Base-by-base conservation (phyloP, 2,329 filamentous ascomycete species). In the Monosporascus sp. region DNA sequence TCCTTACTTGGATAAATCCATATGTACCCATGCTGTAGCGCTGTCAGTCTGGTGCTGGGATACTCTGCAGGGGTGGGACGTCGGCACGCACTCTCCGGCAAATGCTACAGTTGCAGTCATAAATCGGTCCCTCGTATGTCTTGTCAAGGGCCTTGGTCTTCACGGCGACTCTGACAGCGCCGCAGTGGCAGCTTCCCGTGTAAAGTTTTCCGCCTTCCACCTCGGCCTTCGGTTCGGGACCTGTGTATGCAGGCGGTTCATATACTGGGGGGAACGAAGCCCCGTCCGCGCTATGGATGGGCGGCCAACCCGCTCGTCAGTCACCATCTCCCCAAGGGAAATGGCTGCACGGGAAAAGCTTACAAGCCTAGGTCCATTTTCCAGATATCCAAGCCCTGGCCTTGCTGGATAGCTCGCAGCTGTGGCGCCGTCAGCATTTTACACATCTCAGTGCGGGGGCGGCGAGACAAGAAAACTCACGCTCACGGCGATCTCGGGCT, bases 151-250 rank as follows among this genome's bases (percentile, higher is more conserved):
- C 71, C 57, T 72, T 72, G 53, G 68, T 68, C 49, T 68, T 71
- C 37, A 79, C 41, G 1, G 76, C 74, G 1, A 78, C 52, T 17
- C 66, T 73, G 24, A 81, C 68, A 20, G 72, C 72, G 27, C 78
- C 78, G 62, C 79, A 82, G 64, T 81, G 78, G 62, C 79, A 82
- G 62, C 75, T 74, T 8, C 78, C 79, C 16, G 73, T 73, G 59
- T 79, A 78, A 9, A 73, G 50, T 59, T 69, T 69, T 40, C 69
- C 69, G 37, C 68, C 67, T 20, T 73, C 70, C 41, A 74, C 57
- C 5, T 66, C 65, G 14, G 55, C 65, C 3, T 65, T 60, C 2
- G 78, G 78, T 37, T 74, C 64, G 3, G 68, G 60, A 6, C 77
- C 78, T 1, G 69, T 70, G 58, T 72, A 78, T 2, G 57, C 58